Conservation (phyloP, 23 red algal species). For the Agarophyton chilense region DNA sequence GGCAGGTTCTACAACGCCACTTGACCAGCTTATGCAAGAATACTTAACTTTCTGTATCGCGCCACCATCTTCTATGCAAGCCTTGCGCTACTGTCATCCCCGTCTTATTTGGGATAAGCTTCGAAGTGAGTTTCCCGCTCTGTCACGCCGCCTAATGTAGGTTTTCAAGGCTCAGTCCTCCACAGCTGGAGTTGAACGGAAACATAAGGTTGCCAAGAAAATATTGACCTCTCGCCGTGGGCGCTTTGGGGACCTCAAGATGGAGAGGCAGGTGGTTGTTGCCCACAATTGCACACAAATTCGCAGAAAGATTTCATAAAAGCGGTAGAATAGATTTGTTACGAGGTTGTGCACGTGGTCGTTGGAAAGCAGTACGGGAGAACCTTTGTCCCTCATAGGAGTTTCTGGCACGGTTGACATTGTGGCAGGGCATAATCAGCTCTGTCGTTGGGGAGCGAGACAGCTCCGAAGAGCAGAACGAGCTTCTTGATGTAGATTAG, state of each 20-base stretch:
- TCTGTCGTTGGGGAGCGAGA: no score
- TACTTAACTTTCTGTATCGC: neutral
- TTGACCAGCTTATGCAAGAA: neutral
- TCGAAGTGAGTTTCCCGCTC: neutral
- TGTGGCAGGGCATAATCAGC: no score
- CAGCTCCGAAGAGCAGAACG: no score
- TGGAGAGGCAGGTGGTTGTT: neutral
- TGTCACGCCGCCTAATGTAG: neutral
- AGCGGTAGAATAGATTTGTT: neutral
- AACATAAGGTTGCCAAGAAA: neutral
- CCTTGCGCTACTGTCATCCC: neutral
- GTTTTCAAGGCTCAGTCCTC: neutral
- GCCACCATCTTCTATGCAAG: neutral
- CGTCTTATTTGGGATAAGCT: neutral
- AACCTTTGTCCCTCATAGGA: no score
- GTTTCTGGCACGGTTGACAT: no score
- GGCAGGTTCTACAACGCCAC: no score
- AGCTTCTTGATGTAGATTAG: no score
- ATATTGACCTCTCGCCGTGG: neutral
- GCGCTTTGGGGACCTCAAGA: neutral
- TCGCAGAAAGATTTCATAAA: neutral
- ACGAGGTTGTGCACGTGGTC: no score
- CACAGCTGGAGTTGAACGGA: neutral
- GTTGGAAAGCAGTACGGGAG: no score
- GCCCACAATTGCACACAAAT: neutral